Percentiles rank a stretch among this genome's conserved stretches.
phyloP scores from a whole-genome alignment of 1,139 yeast genomes.

The Yamadazyma sp. region DNA sequence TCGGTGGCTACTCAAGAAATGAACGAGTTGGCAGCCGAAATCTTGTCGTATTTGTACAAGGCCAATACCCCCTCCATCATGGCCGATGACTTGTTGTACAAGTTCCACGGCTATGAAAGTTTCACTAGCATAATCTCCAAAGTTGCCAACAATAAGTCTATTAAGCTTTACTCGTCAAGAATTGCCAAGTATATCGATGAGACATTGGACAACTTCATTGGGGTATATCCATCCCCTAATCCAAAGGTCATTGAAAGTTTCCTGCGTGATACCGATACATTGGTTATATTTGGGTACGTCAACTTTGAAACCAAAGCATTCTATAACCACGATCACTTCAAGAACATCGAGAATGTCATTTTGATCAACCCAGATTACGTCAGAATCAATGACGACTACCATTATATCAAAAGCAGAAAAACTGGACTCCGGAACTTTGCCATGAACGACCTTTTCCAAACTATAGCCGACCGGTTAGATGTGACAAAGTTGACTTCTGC shows the following conservation, averaged over 20 bases:
- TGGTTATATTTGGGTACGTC: slow-evolving; percentile 52
- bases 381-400: slow-evolving; percentile 24
- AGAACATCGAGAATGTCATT: slow-evolving; percentile 23
- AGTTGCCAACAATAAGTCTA: slow-evolving; percentile 24
- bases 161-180: slow-evolving; percentile 31
- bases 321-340: slow-evolving; percentile 21
- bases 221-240: slow-evolving; percentile 47
- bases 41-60: slow-evolving; percentile 50
- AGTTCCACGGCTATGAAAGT: slow-evolving; percentile 45
- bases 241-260: slow-evolving; percentile 25
- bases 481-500: slow-evolving; percentile 9
- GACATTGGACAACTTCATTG: slow-evolving; percentile 54
- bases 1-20: slow-evolving; percentile 20
- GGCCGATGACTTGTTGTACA: slow-evolving; percentile 63
- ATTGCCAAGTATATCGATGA: slow-evolving; percentile 67
- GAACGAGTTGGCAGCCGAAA: slow-evolving; percentile 40
- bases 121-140: slow-evolving; percentile 47
- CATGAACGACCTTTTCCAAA: slow-evolving; percentile 21
- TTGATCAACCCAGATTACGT: slow-evolving; percentile 39
- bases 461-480: slow-evolving; percentile 16
- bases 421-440: slow-evolving; percentile 17
- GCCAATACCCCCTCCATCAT: slow-evolving; percentile 61
- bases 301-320: slow-evolving; percentile 56
- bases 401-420: slow-evolving; percentile 21
- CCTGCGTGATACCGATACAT: slow-evolving; percentile 42